phyloP scores from a whole-genome alignment of 805 yeast genomes.

The Candida qinlingensis region DNA sequence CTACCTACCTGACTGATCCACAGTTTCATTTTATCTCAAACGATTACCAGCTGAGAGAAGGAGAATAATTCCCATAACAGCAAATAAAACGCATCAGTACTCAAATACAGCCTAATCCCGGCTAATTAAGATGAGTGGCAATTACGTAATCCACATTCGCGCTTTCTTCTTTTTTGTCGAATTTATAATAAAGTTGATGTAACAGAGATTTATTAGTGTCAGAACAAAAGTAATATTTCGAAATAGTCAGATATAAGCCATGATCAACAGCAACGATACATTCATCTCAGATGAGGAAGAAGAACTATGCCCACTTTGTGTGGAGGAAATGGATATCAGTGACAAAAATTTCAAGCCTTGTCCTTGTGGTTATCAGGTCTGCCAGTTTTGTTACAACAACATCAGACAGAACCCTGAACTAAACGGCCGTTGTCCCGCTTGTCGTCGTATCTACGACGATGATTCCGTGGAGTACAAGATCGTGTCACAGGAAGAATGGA shows the following conservation, averaged over 20 bases:
- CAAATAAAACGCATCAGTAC: too few species aligned
- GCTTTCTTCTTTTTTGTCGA: too few species aligned
- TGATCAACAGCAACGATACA: conserved; percentile 38
- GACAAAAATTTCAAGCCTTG: conserved; percentile 98
- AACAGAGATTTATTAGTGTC: too few species aligned
- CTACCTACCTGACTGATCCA: not conserved
- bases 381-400: conserved; percentile 97
- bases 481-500: conserved; percentile 79
- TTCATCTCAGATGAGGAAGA: conserved; percentile 77
- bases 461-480: conserved; percentile 84
- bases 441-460: conserved; percentile 91
- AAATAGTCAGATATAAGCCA: not conserved
- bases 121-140: too few species aligned
- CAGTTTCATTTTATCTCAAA: too few species aligned
- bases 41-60: too few species aligned
- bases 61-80: too few species aligned
- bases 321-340: conserved; percentile 95
- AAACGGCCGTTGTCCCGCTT: conserved; percentile 96
- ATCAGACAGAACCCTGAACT: conserved; percentile 93
- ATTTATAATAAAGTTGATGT: too few species aligned
- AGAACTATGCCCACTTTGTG: conserved; percentile 86
- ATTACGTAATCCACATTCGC: too few species aligned
- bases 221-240: too few species aligned
- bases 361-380: conserved; percentile 97
- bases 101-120: too few species aligned